Evolutionary conservation across 169 alveolate species (phyloP), one percentile per base, ranked within the genome.

Genomic region (Cryptosporidium bovis): DNA sequence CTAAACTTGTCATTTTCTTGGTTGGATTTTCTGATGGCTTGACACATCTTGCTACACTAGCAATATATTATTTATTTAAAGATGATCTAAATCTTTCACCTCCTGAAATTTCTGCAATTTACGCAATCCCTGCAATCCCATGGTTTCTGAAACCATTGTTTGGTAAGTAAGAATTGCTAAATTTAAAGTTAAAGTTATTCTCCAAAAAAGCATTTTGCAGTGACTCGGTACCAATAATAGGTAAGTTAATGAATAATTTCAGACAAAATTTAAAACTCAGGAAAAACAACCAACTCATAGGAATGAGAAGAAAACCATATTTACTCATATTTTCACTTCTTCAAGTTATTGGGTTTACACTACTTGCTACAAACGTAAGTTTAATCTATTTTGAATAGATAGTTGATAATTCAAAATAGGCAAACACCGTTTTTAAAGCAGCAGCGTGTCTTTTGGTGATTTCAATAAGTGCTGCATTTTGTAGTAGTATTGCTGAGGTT

Each of bases 21-120:
- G 95, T 95, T 55, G 97, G 97, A 10, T 94, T 95, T 82, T 94
- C 97, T 13, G 97, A 95, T 84, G 97, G 97, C 29, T 90, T 95
- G 16, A 93, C 95, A 29, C 96, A 94, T 64, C 91, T 95, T 20
- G 97, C 97, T 40, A 91, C 96, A 1, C 71, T 95, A 31, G 97
- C 97, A 2, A 91, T 95, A 33, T 94, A 93, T 71, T 95, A 95
- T 84, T 66, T 95, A 82, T 93, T 94, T 51, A 95, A 95, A 90
- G 97, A 94, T 36, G 95, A 95, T 65, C 93, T 94, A 10, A 64
- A 20, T 90, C 82, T 46, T 83, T 83, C 92, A 29, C 82, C 93
- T 12, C 71, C 90, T 60, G 92, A 92, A 66, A 95, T 93, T 10
- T 94, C 96, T 2, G 93, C 90, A 50, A 77, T 94, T 66, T 91